phyloP scores from a whole-genome alignment of 305 asterid genomes.

The Petunia hybrid region DNA sequence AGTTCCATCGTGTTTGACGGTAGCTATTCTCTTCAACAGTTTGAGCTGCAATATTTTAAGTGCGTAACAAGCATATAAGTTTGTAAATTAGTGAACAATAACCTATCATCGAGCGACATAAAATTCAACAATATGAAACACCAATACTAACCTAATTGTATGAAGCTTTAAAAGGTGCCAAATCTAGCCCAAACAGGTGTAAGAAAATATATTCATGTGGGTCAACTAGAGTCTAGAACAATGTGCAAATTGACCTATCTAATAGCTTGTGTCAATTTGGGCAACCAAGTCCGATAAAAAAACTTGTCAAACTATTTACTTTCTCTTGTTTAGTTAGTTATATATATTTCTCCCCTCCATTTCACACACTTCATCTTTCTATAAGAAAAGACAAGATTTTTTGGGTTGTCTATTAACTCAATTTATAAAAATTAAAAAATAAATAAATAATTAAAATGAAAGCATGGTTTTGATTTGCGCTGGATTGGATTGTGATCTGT shows the following conservation, averaged over 20 bases:
- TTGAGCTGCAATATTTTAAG: slow-evolving; percentile 84
- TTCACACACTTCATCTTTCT: slow-evolving; percentile 7
- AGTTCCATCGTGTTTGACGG: slow-evolving; percentile 89
- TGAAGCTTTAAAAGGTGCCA: not conserved
- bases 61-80: slow-evolving; percentile 48
- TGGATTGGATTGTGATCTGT: not conserved
- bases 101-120: not conserved
- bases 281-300: not conserved
- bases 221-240: not conserved
- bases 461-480: not conserved
- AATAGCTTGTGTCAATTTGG: slow-evolving; percentile 1
- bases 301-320: not conserved
- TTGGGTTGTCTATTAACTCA: not conserved
- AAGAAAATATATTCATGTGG: slow-evolving; percentile 14
- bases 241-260: not conserved
- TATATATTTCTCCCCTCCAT: not conserved
- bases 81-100: slow-evolving; percentile 24
- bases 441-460: not conserved
- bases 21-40: slow-evolving; percentile 91
- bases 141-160: not conserved
- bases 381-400: not conserved
- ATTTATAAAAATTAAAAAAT: not conserved
- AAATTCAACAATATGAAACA: slow-evolving; percentile 13
- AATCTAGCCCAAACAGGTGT: not conserved
- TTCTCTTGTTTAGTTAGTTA: not conserved